phyloP scores from a whole-genome alignment of 2,329 filamentous ascomycete genomes.

The Talaromyces sp. region DNA sequence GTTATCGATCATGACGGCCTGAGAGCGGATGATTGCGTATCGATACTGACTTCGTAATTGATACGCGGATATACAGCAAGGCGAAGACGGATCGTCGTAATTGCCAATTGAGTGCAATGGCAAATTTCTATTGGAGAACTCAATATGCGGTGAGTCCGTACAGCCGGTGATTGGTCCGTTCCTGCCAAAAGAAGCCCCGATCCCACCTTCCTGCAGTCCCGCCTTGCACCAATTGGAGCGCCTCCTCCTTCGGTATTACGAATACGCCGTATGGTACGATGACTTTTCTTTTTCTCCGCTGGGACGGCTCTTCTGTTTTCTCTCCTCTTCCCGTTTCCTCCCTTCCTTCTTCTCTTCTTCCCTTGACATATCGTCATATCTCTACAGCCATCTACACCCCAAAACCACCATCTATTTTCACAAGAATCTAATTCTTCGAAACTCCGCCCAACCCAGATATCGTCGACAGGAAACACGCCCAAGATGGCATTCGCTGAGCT shows the following conservation, averaged over 20 bases:
- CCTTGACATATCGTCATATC: constrained; percentile 13
- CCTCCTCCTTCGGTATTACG: neutral
- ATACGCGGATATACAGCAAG: neutral
- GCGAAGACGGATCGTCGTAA: neutral
- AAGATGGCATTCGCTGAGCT: constrained; percentile 76
- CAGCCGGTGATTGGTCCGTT: constrained; percentile 17
- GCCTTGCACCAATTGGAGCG: constrained; percentile 2
- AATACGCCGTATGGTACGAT: neutral
- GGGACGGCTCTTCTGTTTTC: constrained; percentile 1
- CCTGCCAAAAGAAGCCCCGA: constrained; percentile 18
- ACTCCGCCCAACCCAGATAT: constrained; percentile 49
- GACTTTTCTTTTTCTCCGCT: constrained; percentile 9
- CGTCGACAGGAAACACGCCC: constrained; percentile 65
- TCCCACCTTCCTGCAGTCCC: constrained; percentile 8
- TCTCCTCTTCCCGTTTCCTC: constrained; percentile 12
- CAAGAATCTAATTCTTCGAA: constrained; percentile 13
- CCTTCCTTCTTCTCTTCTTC: constrained; percentile 12
- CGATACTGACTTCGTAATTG: neutral
- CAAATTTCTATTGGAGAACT: neutral
- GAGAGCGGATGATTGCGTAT: neutral
- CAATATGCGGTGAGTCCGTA: constrained; percentile 16
- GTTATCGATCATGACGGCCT: neutral
- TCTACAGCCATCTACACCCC: constrained; percentile 17
- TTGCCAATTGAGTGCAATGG: constrained; percentile 1
- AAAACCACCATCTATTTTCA: neutral